Conservation (phyloP, 495 filamentous ascomycete genomes). For the Aspergillus bridgeri region DNA sequence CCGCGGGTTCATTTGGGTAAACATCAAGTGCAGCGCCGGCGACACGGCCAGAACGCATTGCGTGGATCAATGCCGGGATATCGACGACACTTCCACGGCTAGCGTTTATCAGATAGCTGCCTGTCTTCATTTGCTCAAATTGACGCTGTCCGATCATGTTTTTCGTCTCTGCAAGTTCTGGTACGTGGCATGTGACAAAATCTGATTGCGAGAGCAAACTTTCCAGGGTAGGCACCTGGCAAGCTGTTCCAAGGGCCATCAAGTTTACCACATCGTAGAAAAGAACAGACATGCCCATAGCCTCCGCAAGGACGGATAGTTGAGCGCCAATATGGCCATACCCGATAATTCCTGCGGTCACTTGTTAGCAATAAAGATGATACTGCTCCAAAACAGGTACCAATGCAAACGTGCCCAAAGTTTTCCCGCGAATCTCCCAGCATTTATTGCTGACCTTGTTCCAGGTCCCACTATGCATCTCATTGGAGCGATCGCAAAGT, state of each 20-base stretch:
- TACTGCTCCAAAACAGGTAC: background rate
- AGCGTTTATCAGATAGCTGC: constrained; percentile 93
- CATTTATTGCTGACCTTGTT: constrained; percentile 95
- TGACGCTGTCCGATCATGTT: constrained; percentile 78
- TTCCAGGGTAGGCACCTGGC: constrained; percentile 74
- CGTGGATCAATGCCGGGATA: constrained; percentile 85
- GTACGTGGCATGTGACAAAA: constrained; percentile 92
- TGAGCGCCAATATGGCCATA: constrained; percentile 98
- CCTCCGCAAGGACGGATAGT: constrained; percentile 90
- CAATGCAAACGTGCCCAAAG: constrained; percentile 57
- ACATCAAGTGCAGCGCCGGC: constrained; percentile 96
- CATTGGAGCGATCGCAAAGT: constrained; percentile 86
- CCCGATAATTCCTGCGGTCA: constrained; percentile 73
- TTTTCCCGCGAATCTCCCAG: constrained; percentile 99
- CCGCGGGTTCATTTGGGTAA: constrained; percentile 88
- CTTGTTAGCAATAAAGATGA: constrained; percentile 7
- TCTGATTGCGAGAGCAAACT: constrained; percentile 75
- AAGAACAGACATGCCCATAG: constrained; percentile 96
- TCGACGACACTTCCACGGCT: constrained; percentile 92
- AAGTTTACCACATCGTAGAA: constrained; percentile 92
- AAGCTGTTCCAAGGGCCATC: constrained; percentile 86
- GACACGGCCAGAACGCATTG: constrained; percentile 82
- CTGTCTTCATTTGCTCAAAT: constrained; percentile 84
- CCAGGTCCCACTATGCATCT: constrained; percentile 94
- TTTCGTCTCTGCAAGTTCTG: constrained; percentile 85